Base-by-base conservation (phyloP, 2,329 filamentous ascomycete genomes). In the Didymella pinodella region DNA sequence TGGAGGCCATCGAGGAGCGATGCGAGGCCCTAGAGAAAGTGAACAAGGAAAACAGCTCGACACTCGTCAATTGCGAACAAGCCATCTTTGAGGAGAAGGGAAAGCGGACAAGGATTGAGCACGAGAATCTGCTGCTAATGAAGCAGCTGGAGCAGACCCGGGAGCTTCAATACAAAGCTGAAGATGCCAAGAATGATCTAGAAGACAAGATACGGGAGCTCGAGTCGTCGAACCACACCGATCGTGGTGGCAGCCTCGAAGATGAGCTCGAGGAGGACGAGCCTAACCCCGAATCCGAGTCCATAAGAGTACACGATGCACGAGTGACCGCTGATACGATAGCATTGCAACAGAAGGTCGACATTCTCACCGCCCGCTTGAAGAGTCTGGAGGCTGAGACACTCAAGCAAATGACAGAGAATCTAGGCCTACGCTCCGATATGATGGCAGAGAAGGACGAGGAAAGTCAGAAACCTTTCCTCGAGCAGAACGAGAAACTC, bases 11-110 rank as follows among this genome's bases (percentile, higher is more conserved):
- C 38, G 78, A 80, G 64, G 79, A 82, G 34, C 68, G 78, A 14
- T 80, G 79, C 49, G 74, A 76, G 28, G 72, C 76, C 3, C 68
- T 84, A 20, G 78, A 82, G 54, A 83, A 82, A 64, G 81, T 82
- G 41, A 82, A 83, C 65, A 81, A 81, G 46, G 82, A 84, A 65
- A 83, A 82, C 60, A 78, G 78, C 51, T 77, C 80, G 47, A 78
- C 82, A 5, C 80, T 84, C 31, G 76, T 80, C 29, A 82, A 83
- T 31, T 80, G 80, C 52, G 82, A 84, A 61, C 81, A 82, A 57
- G 81, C 82, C 47, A 82, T 83, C 62, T 83, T 81, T 59, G 81
- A 83, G 65, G 76, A 82, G 54, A 82, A 82, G 49, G 80, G 80
- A 16, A 80, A 78, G 45, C 74, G 80, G 18, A 80, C 79, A 40